Evolutionary conservation across 371 early-diverging fungal species (phyloP).

Genomic region (Thermomucor indicae-seudaticae): DNA sequence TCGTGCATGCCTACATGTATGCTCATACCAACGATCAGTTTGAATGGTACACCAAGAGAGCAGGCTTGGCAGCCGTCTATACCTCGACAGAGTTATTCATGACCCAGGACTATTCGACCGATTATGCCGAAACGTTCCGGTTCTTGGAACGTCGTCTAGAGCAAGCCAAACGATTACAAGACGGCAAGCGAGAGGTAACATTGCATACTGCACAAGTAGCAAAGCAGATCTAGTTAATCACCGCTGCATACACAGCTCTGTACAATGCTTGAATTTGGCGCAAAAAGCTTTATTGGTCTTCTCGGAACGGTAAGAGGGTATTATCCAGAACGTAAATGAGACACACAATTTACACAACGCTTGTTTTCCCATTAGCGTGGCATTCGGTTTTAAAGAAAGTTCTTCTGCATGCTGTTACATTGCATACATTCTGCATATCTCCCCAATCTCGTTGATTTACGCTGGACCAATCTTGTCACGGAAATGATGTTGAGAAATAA

Average conservation of each 20-base stretch:
- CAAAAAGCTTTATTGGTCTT: slow-evolving; percentile 32
- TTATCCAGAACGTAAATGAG: not conserved
- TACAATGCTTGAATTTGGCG: slow-evolving; percentile 44
- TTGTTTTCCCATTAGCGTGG: slow-evolving; percentile 8
- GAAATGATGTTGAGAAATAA: too few relatives aligned
- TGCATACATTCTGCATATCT: too few relatives aligned
- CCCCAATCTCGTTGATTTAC: too few relatives aligned
- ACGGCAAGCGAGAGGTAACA: slow-evolving; percentile 45
- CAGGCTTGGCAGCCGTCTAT: slow-evolving; percentile 75
- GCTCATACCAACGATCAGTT: too few relatives aligned
- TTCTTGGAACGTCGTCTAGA: slow-evolving; percentile 78
- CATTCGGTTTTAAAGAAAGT: slow-evolving; percentile 5
- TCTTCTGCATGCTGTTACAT: not conserved
- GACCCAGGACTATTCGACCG: slow-evolving; percentile 79
- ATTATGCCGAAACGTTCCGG: slow-evolving; percentile 63
- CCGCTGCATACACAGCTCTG: slow-evolving; percentile 20
- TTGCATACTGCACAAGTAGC: slow-evolving; percentile 1
- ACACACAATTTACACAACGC: not conserved
- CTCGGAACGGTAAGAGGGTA: slow-evolving; percentile 32
- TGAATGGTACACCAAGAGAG: slow-evolving; percentile 87
- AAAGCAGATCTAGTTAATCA: not conserved
- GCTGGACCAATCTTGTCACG: too few relatives aligned
- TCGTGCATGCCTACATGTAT: too few relatives aligned
- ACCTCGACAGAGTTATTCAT: slow-evolving; percentile 86
- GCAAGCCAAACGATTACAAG: slow-evolving; percentile 63